These are phyloP conservation scores for Coemansia sp. DNA, from an alignment of 192 early-diverging fungal genomes.

Conservation along the genomic window DNA sequence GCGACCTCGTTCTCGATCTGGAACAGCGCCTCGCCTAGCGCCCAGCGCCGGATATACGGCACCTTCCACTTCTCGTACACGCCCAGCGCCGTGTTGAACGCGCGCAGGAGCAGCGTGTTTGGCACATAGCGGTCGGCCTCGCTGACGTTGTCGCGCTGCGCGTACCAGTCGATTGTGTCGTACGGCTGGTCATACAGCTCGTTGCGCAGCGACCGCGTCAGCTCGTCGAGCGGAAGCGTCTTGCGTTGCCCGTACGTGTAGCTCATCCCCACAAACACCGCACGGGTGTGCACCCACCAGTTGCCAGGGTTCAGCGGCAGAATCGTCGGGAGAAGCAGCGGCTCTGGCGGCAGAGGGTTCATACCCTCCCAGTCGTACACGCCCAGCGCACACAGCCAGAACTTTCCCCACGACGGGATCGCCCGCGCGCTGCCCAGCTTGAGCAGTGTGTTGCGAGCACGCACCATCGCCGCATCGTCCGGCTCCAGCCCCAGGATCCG, in stretches of 20 bases:
- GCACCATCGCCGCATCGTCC: constrained; percentile 84
- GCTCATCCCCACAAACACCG: constrained; percentile 95
- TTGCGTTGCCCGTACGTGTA: constrained; percentile 80
- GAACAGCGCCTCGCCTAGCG: constrained; percentile 70
- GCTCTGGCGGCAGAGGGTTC: constrained; percentile 94
- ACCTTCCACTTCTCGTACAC: constrained; percentile 72
- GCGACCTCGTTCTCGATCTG: constrained; percentile 87
- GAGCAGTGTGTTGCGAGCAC: constrained; percentile 80
- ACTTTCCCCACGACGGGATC: constrained; percentile 96
- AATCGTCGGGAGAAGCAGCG: constrained; percentile 77
- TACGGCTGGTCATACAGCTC: constrained; percentile 91
- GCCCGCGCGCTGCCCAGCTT: constrained; percentile 80
- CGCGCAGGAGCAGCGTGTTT: constrained; percentile 72
- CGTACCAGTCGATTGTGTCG: constrained; percentile 77
- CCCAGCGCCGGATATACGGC: constrained; percentile 59
- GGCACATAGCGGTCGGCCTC: constrained; percentile 82
- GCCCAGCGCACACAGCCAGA: constrained; percentile 90
- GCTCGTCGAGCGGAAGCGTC: constrained; percentile 59
- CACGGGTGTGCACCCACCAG: constrained; percentile 93
- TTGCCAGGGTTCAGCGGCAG: constrained; percentile 85
- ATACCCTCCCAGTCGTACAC: constrained; percentile 96
- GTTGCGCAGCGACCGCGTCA: constrained; percentile 76
- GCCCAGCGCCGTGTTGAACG: constrained; percentile 67
- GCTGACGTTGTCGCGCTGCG: constrained; percentile 79
- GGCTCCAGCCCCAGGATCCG: constrained; percentile 82